These are phyloP conservation scores for Arabis hirsuta DNA, from an alignment of 345 rosid species.

Conservation along the genomic window DNA sequence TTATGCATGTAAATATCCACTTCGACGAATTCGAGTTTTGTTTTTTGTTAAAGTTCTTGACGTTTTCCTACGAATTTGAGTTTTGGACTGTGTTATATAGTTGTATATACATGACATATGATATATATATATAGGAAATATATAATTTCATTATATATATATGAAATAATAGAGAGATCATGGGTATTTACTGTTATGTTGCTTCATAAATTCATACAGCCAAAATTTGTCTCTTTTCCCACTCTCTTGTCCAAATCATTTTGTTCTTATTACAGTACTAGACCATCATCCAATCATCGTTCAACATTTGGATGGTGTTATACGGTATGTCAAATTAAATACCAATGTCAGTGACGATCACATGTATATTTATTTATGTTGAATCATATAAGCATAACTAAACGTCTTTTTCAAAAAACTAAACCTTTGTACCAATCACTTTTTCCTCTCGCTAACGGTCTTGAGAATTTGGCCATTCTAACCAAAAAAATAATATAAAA, in stretches of 20 bases:
- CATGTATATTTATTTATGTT: slow-evolving; percentile 34
- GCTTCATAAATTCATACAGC: slow-evolving; percentile 36
- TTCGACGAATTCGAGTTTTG: slow-evolving; percentile 11
- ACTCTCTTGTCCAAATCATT: slow-evolving; percentile 25
- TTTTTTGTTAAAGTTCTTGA: too few relatives aligned
- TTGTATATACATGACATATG: too few relatives aligned
- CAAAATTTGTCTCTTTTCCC: slow-evolving; percentile 28
- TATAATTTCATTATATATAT: neutral
- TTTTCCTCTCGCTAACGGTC: neutral
- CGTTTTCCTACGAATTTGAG: too few relatives aligned
- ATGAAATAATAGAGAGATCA: slow-evolving; percentile 11
- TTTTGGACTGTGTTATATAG: neutral
- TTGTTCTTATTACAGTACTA: slow-evolving; percentile 29
- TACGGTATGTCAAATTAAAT: slow-evolving; percentile 38
- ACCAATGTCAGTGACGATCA: slow-evolving; percentile 35
- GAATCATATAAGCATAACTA: too few relatives aligned
- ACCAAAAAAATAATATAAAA: too few relatives aligned
- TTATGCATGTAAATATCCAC: slow-evolving; percentile 7
- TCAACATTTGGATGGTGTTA: slow-evolving; percentile 20
- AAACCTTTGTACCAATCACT: neutral
- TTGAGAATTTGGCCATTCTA: too few relatives aligned
- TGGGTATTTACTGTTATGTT: slow-evolving; percentile 36
- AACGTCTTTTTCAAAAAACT: neutral
- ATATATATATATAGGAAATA: neutral
- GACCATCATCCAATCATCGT: slow-evolving; percentile 19